Evolutionary conservation across 2,329 filamentous ascomycete species (phyloP).

Genomic region (Chrysoporthe deuterocubensis): DNA sequence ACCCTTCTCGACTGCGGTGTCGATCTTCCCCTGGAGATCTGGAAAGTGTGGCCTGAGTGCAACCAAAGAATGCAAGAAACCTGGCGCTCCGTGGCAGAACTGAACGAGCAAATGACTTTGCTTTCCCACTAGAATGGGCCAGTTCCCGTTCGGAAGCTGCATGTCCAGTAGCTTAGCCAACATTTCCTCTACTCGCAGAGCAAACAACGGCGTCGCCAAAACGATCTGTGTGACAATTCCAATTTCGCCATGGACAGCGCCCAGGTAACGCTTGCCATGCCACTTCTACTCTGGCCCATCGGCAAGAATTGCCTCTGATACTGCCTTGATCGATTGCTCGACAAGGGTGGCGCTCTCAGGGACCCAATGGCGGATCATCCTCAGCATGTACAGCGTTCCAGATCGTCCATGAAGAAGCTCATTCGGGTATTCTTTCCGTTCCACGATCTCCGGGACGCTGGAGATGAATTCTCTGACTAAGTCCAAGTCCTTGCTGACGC

Average conservation of each 20-base stretch:
- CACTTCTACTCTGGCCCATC: conserved; percentile 62
- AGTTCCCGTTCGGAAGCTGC: conserved; percentile 51
- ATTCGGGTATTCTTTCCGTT: conserved; percentile 50
- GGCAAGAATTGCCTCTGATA: conserved; percentile 64
- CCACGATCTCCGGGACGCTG: conserved; percentile 42
- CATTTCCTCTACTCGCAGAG: conserved; percentile 55
- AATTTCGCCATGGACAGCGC: conserved; percentile 69
- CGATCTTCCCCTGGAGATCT: conserved; percentile 51
- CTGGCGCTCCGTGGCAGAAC: conserved; percentile 65
- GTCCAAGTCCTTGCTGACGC: conserved; percentile 44
- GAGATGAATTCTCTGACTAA: conserved; percentile 47
- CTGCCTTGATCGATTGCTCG: conserved; percentile 57
- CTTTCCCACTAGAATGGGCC: conserved; percentile 33
- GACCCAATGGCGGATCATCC: conserved; percentile 64
- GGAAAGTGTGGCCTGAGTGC: conserved; percentile 56
- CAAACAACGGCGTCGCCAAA: conserved; percentile 58
- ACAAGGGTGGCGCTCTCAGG: conserved; percentile 51
- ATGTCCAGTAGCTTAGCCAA: conserved; percentile 60
- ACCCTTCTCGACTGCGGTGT: conserved; percentile 50
- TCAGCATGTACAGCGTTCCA: conserved; percentile 69
- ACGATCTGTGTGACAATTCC: conserved; percentile 74
- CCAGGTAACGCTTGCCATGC: conserved; percentile 65
- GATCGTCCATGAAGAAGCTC: conserved; percentile 71
- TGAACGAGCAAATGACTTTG: conserved; percentile 50
- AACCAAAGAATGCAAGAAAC: conserved; percentile 57